Evolutionary conservation across 2,329 filamentous ascomycete species (phyloP).

Genomic region (Metarhizium robertsii): DNA sequence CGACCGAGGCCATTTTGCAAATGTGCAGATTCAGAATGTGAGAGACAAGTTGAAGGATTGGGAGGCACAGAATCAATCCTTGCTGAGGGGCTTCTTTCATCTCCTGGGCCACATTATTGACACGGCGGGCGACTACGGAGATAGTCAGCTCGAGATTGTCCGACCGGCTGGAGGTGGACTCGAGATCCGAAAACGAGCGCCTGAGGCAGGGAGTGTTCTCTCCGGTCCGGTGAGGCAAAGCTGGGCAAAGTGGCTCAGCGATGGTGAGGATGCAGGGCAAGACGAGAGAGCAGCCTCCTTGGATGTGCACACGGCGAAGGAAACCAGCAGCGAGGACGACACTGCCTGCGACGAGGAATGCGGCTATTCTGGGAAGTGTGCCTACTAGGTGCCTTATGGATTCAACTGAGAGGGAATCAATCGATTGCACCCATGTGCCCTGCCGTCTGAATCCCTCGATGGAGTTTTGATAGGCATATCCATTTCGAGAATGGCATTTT

Average conservation of each 20-base stretch:
- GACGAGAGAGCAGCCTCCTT: not conserved
- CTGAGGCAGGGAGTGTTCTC: conserved; percentile 13
- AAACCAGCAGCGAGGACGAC: conserved; percentile 2
- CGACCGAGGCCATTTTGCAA: conserved; percentile 21
- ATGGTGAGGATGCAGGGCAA: not conserved
- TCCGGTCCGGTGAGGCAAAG: conserved; percentile 12
- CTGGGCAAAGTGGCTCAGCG: conserved; percentile 17
- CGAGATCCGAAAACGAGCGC: conserved; percentile 16
- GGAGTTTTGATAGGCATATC: too few species aligned
- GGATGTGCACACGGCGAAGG: not conserved
- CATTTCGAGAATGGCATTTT: too few species aligned
- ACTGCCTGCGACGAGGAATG: conserved; percentile 19
- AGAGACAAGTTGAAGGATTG: conserved; percentile 21
- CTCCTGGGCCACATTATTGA: conserved; percentile 14
- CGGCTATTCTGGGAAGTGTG: conserved; percentile 18
- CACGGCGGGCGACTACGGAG: conserved; percentile 3
- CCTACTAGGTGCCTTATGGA: not conserved
- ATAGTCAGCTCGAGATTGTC: conserved; percentile 16
- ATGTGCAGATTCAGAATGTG: conserved; percentile 25
- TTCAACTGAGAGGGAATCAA: too few species aligned
- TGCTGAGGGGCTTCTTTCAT: conserved; percentile 18
- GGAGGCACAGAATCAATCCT: conserved; percentile 22
- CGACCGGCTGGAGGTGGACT: conserved; percentile 7
- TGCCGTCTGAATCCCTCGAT: too few species aligned
- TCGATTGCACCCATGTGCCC: too few species aligned